These are phyloP conservation scores for Ceratocystis albifundus DNA, from an alignment of 2,329 filamentous ascomycete genomes.

Conservation along the genomic window DNA sequence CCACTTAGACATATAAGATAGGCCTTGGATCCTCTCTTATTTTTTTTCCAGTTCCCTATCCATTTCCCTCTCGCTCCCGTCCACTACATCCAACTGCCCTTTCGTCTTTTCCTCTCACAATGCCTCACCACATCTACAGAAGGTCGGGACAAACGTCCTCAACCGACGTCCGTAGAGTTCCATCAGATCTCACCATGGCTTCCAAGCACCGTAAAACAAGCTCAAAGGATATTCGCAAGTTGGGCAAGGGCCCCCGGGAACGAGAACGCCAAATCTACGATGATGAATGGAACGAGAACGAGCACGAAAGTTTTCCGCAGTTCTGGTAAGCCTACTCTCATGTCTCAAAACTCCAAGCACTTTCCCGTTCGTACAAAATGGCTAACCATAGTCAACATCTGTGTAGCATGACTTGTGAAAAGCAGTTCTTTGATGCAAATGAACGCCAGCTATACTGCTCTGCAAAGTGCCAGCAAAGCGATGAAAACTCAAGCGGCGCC, in stretches of 20 bases:
- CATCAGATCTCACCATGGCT: conserved; percentile 40
- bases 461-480: conserved; percentile 47
- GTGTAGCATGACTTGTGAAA: conserved; percentile 53
- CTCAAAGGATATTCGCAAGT: conserved; percentile 36
- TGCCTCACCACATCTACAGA: conserved; percentile 49
- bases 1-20: conserved; percentile 19
- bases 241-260: conserved; percentile 41
- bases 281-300: conserved; percentile 44
- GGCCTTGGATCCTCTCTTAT: conserved; percentile 21
- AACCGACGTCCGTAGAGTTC: conserved; percentile 42
- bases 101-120: conserved; percentile 27
- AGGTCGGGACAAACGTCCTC: conserved; percentile 41
- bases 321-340: conserved; percentile 45
- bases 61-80: conserved; percentile 1
- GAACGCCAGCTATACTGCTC: conserved; percentile 52
- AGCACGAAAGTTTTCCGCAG: conserved; percentile 51
- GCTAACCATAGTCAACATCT: conserved; percentile 12
- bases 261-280: conserved; percentile 35
- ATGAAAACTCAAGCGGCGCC: conserved; percentile 34
- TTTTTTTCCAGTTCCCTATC: neutral
- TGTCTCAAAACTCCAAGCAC: neutral
- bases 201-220: conserved; percentile 35
- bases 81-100: neutral
- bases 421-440: conserved; percentile 50
- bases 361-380: conserved; percentile 7